Conservation (phyloP, 2,329 filamentous ascomycete species). For the Aspergillus sp. region DNA sequence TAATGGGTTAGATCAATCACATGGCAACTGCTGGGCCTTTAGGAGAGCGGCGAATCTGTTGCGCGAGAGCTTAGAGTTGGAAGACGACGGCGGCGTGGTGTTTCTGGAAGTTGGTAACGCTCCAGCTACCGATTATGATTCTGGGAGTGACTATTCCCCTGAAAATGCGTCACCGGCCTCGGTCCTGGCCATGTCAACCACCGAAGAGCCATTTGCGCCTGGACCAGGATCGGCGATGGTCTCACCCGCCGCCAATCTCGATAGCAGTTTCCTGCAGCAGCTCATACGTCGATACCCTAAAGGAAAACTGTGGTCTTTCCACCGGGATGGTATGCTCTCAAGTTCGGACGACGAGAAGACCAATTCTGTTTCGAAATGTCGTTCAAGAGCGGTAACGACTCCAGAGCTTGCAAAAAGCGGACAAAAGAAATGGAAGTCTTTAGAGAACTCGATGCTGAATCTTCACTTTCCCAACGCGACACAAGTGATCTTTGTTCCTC, state of each 20-base stretch:
- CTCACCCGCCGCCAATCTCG: slow-evolving; percentile 37
- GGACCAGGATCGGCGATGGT: slow-evolving; percentile 31
- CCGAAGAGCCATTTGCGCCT: slow-evolving; percentile 42
- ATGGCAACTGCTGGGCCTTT: slow-evolving; percentile 50
- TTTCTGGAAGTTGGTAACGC: slow-evolving; percentile 40
- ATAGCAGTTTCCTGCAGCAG: slow-evolving; percentile 37
- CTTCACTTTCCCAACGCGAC: slow-evolving; percentile 53
- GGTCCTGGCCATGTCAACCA: slow-evolving; percentile 41
- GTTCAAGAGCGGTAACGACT: slow-evolving; percentile 17
- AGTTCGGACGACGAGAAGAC: slow-evolving; percentile 50
- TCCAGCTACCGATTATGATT: slow-evolving; percentile 33
- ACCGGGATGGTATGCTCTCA: slow-evolving; percentile 48
- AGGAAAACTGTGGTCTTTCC: slow-evolving; percentile 55
- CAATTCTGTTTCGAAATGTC: slow-evolving; percentile 20
- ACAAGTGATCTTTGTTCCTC: slow-evolving; percentile 56
- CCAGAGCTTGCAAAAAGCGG: slow-evolving; percentile 27
- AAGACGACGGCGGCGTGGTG: slow-evolving; percentile 52
- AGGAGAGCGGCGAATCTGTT: slow-evolving; percentile 54
- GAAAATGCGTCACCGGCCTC: slow-evolving; percentile 35
- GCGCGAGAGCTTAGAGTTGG: slow-evolving; percentile 52
- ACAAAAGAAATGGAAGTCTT: slow-evolving; percentile 36
- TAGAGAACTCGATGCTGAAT: slow-evolving; percentile 46
- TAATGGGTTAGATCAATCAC: slow-evolving; percentile 37
- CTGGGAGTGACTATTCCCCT: slow-evolving; percentile 34
- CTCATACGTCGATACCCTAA: slow-evolving; percentile 51